Evolutionary conservation across 164 flowering plant species (phyloP).

Genomic region (Macadamia tetraphylla): DNA sequence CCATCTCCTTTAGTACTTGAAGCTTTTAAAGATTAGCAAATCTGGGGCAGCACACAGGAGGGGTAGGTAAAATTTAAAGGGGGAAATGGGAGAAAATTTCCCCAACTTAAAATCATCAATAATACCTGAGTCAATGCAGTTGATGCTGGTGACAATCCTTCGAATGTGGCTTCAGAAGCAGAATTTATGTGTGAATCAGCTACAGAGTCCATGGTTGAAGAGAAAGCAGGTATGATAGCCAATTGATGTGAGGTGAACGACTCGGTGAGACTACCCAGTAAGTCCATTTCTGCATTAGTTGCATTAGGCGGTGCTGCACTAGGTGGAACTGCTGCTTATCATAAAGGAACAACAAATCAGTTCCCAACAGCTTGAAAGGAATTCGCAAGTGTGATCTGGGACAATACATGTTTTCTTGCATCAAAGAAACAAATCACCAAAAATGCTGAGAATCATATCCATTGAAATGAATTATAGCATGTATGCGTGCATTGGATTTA

Average conservation of each 20-base stretch:
- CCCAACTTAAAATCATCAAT: not conserved
- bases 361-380: not conserved
- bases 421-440: not conserved
- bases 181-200: constrained; percentile 29
- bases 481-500: not conserved
- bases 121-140: constrained; percentile 48
- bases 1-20: no score
- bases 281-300: constrained; percentile 57
- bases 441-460: not conserved
- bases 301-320: constrained; percentile 32
- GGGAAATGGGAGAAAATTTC: no score
- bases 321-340: constrained; percentile 20
- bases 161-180: constrained; percentile 32
- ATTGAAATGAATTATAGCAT: not conserved
- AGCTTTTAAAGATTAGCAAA: no score
- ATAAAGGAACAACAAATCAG: constrained; percentile 5
- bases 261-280: constrained; percentile 72
- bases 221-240: constrained; percentile 53
- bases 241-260: constrained; percentile 42
- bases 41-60: no score
- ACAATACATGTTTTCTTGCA: not conserved
- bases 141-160: constrained; percentile 32
- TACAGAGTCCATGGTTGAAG: constrained; percentile 30
- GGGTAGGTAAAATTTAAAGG: no score
- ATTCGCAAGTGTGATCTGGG: not conserved